Base-by-base conservation (phyloP, 2,329 filamentous ascomycete genomes). In the Cyphellophora europaea region DNA sequence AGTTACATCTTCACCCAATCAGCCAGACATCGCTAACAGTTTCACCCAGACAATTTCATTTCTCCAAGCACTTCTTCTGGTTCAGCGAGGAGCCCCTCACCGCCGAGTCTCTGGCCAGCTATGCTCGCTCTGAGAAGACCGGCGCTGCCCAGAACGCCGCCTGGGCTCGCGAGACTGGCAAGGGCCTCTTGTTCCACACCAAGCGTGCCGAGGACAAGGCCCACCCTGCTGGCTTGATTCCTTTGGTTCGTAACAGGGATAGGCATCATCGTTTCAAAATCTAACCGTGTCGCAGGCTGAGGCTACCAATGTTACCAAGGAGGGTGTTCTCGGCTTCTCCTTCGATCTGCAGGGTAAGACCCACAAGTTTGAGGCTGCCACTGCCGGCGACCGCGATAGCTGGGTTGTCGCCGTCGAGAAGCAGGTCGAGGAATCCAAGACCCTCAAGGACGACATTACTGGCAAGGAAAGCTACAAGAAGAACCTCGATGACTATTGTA, bases 31-130 rank as follows among this genome's bases (percentile, higher is more conserved):
- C 11, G 42, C 41, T 38, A 39, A 25, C 42, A 21, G 11, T 18
- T 27, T 19, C 13, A 14, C 19, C 19, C 51, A 93, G 85, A 76
- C 83, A 86, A 61, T 74, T 96, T 55, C 78, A 85, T 52, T 88
- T 87, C 67, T 77, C 79, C 61, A 95, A 95, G 77, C 86, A 87
- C 60, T 85, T 84, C 68, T 95, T 96, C 69, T 88, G 80, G 74
- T 85, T 89, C 65, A 76, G 78, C 50, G 68, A 74, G 32, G 82
- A 87, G 37, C 65, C 82, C 32, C 62, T 93, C 41, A 76, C 87
- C 54, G 65, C 76, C 51, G 81, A 89, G 64, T 72, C 80, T 56
- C 72, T 95, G 38, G 63, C 71, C 49, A 66, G 72, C 51, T 95
- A 89, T 69, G 72, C 93, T 51, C 85, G 87, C 65, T 79, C 77